A percentile compares a stretch with the other conserved stretches of the same genome.
Evolutionary conservation across 768 basidiomycete genomes (phyloP).

Genomic region (Clitopilus passeckerianus): DNA sequence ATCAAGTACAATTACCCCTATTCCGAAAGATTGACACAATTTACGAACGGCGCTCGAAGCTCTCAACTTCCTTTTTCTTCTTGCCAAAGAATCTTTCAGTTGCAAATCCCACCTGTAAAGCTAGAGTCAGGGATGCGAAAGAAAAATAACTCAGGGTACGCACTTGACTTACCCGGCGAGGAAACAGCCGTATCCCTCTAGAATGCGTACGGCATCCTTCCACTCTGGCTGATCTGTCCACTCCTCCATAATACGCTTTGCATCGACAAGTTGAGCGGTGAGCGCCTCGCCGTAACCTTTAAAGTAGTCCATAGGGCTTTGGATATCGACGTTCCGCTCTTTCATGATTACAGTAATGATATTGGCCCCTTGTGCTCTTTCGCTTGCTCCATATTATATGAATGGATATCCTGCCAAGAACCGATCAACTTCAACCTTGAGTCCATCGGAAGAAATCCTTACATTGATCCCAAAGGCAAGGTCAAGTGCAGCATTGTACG

Average conservation of each 20-base stretch:
- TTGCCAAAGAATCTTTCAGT: not conserved
- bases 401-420: slow-evolving; percentile 35
- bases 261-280: not conserved
- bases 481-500: slow-evolving; percentile 35
- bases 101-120: not conserved
- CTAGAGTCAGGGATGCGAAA: not conserved
- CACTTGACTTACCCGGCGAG: not conserved
- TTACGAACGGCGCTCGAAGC: no score
- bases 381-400: slow-evolving; percentile 41
- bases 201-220: not conserved
- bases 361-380: slow-evolving; percentile 35
- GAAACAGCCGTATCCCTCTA: not conserved
- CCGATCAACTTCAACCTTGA: no score
- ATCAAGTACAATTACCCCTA: not conserved
- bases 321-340: slow-evolving; percentile 27
- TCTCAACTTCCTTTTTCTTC: not conserved
- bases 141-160: not conserved
- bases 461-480: slow-evolving; percentile 38
- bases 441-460: not conserved
- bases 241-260: not conserved
- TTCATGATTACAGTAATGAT: slow-evolving; percentile 38
- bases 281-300: not conserved
- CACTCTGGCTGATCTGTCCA: not conserved
- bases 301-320: slow-evolving; percentile 18
- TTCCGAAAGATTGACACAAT: not conserved